Evolutionary conservation across 2,329 filamentous ascomycete genomes (phyloP).

Genomic region (Plenodomus biglobosus): DNA sequence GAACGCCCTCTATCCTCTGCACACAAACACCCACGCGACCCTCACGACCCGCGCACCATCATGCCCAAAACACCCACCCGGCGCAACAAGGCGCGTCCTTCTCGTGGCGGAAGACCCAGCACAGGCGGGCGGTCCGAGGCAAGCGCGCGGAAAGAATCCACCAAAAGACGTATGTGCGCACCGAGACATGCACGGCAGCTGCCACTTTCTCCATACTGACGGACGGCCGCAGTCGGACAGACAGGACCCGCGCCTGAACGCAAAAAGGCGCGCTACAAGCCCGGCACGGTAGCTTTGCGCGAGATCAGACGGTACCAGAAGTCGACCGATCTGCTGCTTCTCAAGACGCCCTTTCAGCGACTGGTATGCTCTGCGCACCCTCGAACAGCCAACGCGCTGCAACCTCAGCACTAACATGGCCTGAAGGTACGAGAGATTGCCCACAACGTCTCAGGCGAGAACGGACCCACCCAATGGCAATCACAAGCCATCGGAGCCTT

Average conservation of each 20-base stretch:
- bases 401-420: slow-evolving; percentile 55
- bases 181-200: neutral
- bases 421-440: slow-evolving; percentile 70
- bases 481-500: slow-evolving; percentile 95
- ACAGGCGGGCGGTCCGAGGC: slow-evolving; percentile 2
- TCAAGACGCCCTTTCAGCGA: slow-evolving; percentile 97
- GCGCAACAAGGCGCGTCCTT: slow-evolving; percentile 37
- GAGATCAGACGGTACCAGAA: slow-evolving; percentile 99
- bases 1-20: too few relatives aligned
- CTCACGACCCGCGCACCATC: slow-evolving; percentile 3
- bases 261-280: slow-evolving; percentile 49
- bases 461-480: slow-evolving; percentile 77
- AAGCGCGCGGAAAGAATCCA: slow-evolving; percentile 18
- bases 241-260: slow-evolving; percentile 38
- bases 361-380: slow-evolving; percentile 56
- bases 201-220: neutral
- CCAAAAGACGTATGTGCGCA: slow-evolving; percentile 21
- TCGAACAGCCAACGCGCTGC: neutral
- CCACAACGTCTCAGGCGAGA: slow-evolving; percentile 60
- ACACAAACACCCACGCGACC: neutral
- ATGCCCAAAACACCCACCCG: slow-evolving; percentile 29
- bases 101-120: slow-evolving; percentile 31
- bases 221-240: slow-evolving; percentile 28
- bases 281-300: slow-evolving; percentile 89
- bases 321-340: slow-evolving; percentile 91